Evolutionary conservation across 208 protist genomes (phyloP).

Genomic region (Zelonia costaricensis): DNA sequence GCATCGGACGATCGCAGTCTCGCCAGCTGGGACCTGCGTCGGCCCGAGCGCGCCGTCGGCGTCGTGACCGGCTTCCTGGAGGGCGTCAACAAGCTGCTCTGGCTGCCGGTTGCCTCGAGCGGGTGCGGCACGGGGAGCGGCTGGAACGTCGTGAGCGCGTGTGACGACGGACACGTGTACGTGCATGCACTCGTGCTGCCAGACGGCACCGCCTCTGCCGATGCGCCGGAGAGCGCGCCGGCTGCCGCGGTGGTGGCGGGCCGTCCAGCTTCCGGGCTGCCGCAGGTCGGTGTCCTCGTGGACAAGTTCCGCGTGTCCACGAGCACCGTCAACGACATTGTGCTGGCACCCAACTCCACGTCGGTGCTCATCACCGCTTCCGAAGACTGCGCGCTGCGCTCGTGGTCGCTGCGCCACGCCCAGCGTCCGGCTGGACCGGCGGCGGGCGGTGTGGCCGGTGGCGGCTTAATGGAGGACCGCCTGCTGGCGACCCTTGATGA

Average conservation of each 20-base stretch:
- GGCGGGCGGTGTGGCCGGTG: too few relatives aligned
- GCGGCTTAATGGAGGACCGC: constrained; percentile 45
- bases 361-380: constrained; percentile 65
- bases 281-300: constrained; percentile 41
- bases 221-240: background rate
- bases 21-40: constrained; percentile 70
- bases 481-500: constrained; percentile 76
- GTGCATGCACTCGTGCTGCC: constrained; percentile 46
- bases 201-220: constrained; percentile 1
- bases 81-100: constrained; percentile 84
- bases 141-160: constrained; percentile 61
- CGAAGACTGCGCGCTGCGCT: constrained; percentile 77
- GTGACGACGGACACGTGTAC: constrained; percentile 85
- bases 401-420: constrained; percentile 59
- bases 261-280: constrained; percentile 1
- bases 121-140: constrained; percentile 6
- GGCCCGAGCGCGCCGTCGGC: constrained; percentile 36
- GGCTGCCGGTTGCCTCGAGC: constrained; percentile 28
- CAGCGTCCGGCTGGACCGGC: constrained; percentile 13
- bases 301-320: constrained; percentile 74
- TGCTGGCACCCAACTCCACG: constrained; percentile 35
- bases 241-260: background rate
- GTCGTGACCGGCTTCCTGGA: constrained; percentile 63
- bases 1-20: constrained; percentile 81
- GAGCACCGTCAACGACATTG: constrained; percentile 82